A percentile compares a stretch with the other conserved stretches of the same genome.
Evolutionary conservation across 208 protist genomes (phyloP).

Genomic region (Crithidia acanthocephali): DNA sequence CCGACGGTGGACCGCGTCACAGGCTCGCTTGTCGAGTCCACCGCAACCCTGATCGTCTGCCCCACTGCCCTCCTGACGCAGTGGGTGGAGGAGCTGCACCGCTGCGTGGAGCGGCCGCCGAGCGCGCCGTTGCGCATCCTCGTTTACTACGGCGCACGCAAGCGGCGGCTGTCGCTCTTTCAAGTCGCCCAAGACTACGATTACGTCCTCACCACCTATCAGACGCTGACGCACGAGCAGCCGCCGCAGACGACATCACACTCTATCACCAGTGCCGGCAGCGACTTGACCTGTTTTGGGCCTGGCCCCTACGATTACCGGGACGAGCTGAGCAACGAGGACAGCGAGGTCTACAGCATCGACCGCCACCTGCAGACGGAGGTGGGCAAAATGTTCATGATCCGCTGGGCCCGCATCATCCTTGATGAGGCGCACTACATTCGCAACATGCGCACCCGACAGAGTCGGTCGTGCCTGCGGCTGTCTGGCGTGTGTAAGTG

Average conservation of each 20-base stretch:
- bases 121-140: constrained; percentile 54
- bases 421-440: constrained; percentile 93
- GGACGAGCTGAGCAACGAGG: background rate
- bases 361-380: constrained; percentile 31
- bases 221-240: constrained; percentile 55
- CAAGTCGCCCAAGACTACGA: constrained; percentile 73
- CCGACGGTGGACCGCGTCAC: constrained; percentile 49
- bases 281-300: background rate
- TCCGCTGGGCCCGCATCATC: constrained; percentile 88
- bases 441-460: constrained; percentile 63
- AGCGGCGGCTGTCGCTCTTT: constrained; percentile 47
- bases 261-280: background rate
- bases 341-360: constrained; percentile 12
- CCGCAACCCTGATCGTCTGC: constrained; percentile 80
- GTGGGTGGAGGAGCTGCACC: constrained; percentile 70
- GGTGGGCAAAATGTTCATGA: constrained; percentile 69
- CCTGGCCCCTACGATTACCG: constrained; percentile 2
- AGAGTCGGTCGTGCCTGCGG: constrained; percentile 50
- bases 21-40: constrained; percentile 58
- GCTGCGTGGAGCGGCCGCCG: constrained; percentile 36
- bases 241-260: constrained; percentile 5
- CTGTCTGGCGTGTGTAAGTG: constrained; percentile 57
- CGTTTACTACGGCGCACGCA: constrained; percentile 71
- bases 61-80: constrained; percentile 69
- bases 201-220: constrained; percentile 84